Evolutionary conservation across 2,329 filamentous ascomycete genomes (phyloP).

Genomic region (Phyllosticta ampelicida): DNA sequence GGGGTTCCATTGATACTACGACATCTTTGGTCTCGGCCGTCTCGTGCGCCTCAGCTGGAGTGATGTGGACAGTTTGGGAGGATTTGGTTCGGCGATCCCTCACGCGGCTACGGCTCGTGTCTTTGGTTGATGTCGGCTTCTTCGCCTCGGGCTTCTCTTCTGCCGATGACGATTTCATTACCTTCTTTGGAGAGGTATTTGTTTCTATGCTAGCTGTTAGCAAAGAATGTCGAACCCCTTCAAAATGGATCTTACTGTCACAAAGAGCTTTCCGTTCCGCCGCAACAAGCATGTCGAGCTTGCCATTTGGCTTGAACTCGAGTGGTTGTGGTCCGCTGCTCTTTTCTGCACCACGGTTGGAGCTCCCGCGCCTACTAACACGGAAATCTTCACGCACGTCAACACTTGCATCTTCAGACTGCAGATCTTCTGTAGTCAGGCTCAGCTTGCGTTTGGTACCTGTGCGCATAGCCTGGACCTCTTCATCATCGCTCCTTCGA

Average conservation of each 20-base stretch:
- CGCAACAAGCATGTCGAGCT: conserved; percentile 9
- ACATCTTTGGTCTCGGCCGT: conserved; percentile 1
- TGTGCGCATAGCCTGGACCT: conserved; percentile 27
- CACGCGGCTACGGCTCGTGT: conserved; percentile 4
- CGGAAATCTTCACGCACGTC: conserved; percentile 31
- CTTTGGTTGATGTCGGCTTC: conserved; percentile 5
- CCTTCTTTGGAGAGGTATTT: conserved; percentile 23
- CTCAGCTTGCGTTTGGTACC: conserved; percentile 49
- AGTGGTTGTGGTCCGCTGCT: neutral
- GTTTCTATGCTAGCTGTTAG: conserved; percentile 16
- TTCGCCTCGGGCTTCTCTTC: conserved; percentile 13
- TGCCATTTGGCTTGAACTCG: conserved; percentile 1
- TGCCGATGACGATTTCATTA: conserved; percentile 13
- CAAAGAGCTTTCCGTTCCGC: conserved; percentile 28
- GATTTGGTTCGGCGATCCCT: conserved; percentile 13
- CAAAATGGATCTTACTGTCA: conserved; percentile 25
- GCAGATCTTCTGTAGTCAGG: conserved; percentile 18
- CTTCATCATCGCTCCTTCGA: conserved; percentile 18
- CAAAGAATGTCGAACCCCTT: neutral
- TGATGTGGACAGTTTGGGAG: conserved; percentile 3
- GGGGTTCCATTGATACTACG: neutral
- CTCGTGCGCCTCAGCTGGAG: neutral
- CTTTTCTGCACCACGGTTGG: neutral
- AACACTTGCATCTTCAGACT: conserved; percentile 6
- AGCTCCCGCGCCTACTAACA: conserved; percentile 29